Evolutionary conservation across 305 asterid genomes (phyloP), one percentile per base, ranked within the genome.

Genomic region (Solanum hybrid): DNA sequence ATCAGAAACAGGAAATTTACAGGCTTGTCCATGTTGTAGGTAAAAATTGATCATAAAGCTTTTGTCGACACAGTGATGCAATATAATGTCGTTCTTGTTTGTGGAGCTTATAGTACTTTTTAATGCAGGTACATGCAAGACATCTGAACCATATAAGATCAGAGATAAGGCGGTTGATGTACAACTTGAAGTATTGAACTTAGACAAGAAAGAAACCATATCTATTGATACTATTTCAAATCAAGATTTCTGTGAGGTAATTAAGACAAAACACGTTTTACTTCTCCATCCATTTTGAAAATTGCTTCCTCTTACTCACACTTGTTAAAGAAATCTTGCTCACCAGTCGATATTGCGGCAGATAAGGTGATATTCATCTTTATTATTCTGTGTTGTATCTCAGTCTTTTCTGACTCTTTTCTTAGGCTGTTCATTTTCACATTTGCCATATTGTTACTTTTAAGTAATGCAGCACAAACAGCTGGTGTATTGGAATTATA

Each of bases 1-100:
- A 95, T 91, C 98, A 92, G 95, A 95, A 94, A 93, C 96, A 94
- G 90, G 98, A 98, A 86, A 92, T 97, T 92, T 93, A 92, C 94
- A 94, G 99, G 95, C 97, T 98, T 89, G 99, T 97, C 89, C 98
- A 95, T 95, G 99, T 98, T 91, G 96, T 95, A 92, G 99, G 99
- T 97, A 95, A 87, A 82, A 22, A 41, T 89, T 89, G 91, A 34
- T 88, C 82, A 81, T 41, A 12, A 51, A 84, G 7, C 41, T 51
- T 84, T 84, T 51, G 65, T 51, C 6, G 61, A 61, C 31, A 31
- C 41, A 29, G 22, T 51, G 86, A 3, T 84, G 88, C 73, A 51
- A 84, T 84, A 20, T 51, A 20, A 45, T 75, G 24, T 76, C 31
- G 8, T 68, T 27, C 70, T 13, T 34, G 51, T 79, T 91, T 36